These are phyloP conservation scores for Verticillium nubilum DNA, from an alignment of 2,329 filamentous ascomycete species.

Conservation along the genomic window DNA sequence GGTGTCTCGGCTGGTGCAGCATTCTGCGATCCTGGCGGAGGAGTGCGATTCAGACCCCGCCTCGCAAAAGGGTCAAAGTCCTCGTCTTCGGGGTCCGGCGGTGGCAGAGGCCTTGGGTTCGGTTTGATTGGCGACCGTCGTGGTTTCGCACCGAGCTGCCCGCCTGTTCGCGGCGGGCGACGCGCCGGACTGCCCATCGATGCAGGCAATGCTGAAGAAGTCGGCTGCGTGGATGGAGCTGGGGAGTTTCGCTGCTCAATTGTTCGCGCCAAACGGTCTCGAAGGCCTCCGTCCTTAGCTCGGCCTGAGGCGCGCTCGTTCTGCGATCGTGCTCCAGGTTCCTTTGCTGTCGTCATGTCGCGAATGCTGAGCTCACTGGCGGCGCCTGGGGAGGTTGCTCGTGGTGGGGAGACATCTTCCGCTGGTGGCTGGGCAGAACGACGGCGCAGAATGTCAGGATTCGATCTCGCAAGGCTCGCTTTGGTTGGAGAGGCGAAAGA, in stretches of 20 bases:
- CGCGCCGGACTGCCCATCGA: background rate
- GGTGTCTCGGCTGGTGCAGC: background rate
- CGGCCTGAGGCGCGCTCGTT: conserved; percentile 10
- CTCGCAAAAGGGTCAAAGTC: conserved; percentile 35
- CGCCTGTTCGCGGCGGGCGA: conserved; percentile 11
- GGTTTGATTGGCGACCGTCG: conserved; percentile 36
- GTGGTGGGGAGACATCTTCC: background rate
- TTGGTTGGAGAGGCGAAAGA: conserved; percentile 65
- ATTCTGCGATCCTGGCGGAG: conserved; percentile 12
- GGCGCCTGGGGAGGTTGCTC: conserved; percentile 6
- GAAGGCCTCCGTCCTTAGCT: background rate
- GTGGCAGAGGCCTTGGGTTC: conserved; percentile 40
- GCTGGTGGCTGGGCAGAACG: conserved; percentile 21
- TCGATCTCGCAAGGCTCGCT: conserved; percentile 55
- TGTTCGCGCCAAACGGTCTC: background rate
- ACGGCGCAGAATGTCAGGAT: conserved; percentile 51
- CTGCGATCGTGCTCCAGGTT: conserved; percentile 6
- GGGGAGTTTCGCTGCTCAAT: background rate
- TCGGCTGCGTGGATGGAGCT: background rate
- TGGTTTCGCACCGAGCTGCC: conserved; percentile 27
- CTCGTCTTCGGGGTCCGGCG: conserved; percentile 33
- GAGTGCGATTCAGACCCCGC: conserved; percentile 28
- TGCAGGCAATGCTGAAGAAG: background rate
- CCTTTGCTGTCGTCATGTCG: conserved; percentile 22
- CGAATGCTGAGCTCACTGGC: conserved; percentile 18